phyloP scores from a whole-genome alignment of 2,329 filamentous ascomycete species.

The Fusarium setosum region DNA sequence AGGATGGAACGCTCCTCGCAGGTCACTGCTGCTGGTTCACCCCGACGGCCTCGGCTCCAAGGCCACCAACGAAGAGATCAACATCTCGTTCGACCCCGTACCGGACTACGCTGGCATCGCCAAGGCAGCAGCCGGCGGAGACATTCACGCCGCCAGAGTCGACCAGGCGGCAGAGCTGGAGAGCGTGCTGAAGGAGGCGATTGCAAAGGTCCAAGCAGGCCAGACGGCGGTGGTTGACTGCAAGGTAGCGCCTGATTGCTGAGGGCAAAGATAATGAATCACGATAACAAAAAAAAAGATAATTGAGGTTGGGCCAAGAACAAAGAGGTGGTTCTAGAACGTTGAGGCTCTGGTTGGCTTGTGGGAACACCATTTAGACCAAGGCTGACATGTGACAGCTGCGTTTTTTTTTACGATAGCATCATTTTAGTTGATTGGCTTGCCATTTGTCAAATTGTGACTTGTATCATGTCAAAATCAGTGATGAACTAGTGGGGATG shows the following conservation, averaged over 20 bases:
- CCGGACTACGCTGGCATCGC: conserved; percentile 71
- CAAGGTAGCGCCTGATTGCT: conserved; percentile 61
- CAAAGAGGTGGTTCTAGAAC: background rate
- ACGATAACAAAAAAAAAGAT: conserved; percentile 14
- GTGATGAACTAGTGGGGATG: background rate
- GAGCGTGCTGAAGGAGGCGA: conserved; percentile 59
- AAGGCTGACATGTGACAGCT: conserved; percentile 18
- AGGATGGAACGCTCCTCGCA: conserved; percentile 71
- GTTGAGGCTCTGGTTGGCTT: background rate
- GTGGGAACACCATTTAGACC: conserved; percentile 1
- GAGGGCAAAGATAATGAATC: conserved; percentile 13
- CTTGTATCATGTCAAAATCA: background rate
- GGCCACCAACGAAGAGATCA: conserved; percentile 71
- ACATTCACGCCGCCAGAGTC: conserved; percentile 62
- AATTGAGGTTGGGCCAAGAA: background rate
- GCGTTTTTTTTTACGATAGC: too few relatives aligned
- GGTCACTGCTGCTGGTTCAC: conserved; percentile 67
- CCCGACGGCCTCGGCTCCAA: conserved; percentile 65
- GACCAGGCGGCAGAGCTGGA: conserved; percentile 60
- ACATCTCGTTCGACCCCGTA: conserved; percentile 68
- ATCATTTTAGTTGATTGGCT: background rate
- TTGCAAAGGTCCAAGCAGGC: conserved; percentile 62
- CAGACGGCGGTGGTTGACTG: conserved; percentile 65
- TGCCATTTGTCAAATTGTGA: background rate
- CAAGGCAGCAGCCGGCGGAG: conserved; percentile 67